Base-by-base conservation (phyloP, 2,329 filamentous ascomycete genomes). In the Eutypella sp. region DNA sequence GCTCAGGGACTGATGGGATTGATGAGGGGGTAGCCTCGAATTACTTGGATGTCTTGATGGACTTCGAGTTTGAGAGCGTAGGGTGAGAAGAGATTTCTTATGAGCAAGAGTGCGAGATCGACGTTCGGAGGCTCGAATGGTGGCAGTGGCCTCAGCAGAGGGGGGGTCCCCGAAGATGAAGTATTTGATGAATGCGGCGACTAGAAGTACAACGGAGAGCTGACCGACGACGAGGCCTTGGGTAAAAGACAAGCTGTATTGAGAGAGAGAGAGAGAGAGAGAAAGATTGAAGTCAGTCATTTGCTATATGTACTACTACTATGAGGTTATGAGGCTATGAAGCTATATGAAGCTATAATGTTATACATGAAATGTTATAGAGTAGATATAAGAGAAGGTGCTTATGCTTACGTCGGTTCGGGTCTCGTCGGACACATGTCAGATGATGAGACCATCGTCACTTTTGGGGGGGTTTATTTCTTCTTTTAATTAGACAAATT, bases 81-180 rank as follows among this genome's bases (percentile, higher is more conserved):
- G 71, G 49, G 81, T 82, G 37, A 89, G 77, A 38, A 87, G 76
- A 15, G 86, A 87, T 49, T 85, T 81, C 64, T 84, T 83, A 67
- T 96, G 89, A 20, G 85, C 82, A 45, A 90, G 74, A 2, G 86
- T 87, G 52, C 85, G 76, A 43, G 85, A 82, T 47, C 84, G 81
- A 22, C 88, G 81, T 55, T 89, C 84, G 10, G 85, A 84, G 47
- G 87, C 88, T 54, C 87, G 82, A 37, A 86, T 73, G 7, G 88
- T 77, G 11, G 89, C 88, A 18, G 86, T 88, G 45, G 85, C 82
- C 52, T 95, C 90, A 50, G 89, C 78, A 2, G 87, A 89, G 1
- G 90, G 89, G 5, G 89, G 83, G 63, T 97, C 93, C 57, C 93
- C 93, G 63, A 99, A 97, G 62, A 99, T 97, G 79, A 99, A 99